A percentile compares a stretch with the other conserved stretches of the same genome.
phyloP scores from a whole-genome alignment of 2,329 filamentous ascomycete species.

The Cordyceps fumosorosea region DNA sequence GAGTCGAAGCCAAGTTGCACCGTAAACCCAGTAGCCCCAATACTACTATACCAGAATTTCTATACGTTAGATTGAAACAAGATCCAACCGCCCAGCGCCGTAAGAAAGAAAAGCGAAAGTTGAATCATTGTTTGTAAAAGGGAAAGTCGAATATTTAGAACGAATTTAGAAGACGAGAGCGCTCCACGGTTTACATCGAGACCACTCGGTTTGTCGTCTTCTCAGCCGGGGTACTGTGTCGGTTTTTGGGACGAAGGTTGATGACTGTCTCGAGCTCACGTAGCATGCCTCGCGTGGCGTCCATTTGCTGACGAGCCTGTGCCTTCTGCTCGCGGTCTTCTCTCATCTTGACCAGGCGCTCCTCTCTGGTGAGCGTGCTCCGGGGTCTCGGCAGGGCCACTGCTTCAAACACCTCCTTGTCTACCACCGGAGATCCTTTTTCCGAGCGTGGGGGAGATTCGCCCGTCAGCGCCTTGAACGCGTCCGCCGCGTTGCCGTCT shows the following conservation, averaged over 20 bases:
- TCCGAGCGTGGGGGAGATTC: slow-evolving; percentile 52
- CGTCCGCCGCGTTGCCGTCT: slow-evolving; percentile 45
- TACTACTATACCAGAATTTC: background rate
- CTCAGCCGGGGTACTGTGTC: slow-evolving; percentile 29
- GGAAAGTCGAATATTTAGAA: slow-evolving; percentile 5
- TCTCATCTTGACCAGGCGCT: slow-evolving; percentile 79
- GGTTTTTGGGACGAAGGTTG: slow-evolving; percentile 40
- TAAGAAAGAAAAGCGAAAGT: background rate
- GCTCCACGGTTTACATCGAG: slow-evolving; percentile 33
- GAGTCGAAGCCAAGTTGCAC: background rate
- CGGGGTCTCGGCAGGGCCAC: slow-evolving; percentile 67
- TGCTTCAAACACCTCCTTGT: slow-evolving; percentile 85
- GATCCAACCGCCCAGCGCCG: background rate
- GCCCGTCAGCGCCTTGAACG: slow-evolving; percentile 72
- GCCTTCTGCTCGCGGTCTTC: slow-evolving; percentile 77
- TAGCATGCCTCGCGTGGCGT: slow-evolving; percentile 84
- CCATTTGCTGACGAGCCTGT: slow-evolving; percentile 62
- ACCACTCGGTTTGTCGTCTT: slow-evolving; percentile 29
- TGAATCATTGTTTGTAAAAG: background rate
- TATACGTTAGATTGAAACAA: slow-evolving; percentile 3
- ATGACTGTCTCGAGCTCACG: slow-evolving; percentile 90
- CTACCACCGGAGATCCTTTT: slow-evolving; percentile 51
- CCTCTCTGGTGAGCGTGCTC: slow-evolving; percentile 70
- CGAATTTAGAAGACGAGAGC: background rate
- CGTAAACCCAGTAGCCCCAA: background rate